Percentiles rank a stretch among this genome's conserved stretches.
Evolutionary conservation across 2,329 filamentous ascomycete species (phyloP).

Genomic region (Exophiala sideris): DNA sequence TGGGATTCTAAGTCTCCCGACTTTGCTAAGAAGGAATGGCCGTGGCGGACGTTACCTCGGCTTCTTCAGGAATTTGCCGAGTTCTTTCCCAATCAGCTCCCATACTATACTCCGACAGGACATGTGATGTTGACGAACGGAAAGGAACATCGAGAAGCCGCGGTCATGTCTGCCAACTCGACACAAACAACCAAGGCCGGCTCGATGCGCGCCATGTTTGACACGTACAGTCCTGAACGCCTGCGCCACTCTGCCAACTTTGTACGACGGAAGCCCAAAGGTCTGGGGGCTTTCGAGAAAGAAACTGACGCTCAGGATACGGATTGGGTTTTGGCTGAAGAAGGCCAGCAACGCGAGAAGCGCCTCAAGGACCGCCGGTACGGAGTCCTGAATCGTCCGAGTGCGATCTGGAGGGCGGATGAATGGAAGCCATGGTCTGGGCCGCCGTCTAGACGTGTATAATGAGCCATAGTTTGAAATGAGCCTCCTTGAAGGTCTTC

Average conservation of each 20-base stretch:
- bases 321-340: neutral
- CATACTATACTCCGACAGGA: conserved; percentile 40
- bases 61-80: conserved; percentile 48
- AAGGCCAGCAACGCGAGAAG: neutral
- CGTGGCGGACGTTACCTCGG: conserved; percentile 38
- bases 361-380: neutral
- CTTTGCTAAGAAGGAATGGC: conserved; percentile 30
- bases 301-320: neutral
- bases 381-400: neutral
- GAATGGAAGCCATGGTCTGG: neutral
- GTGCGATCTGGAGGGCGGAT: neutral
- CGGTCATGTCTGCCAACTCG: conserved; percentile 13
- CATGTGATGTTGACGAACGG: conserved; percentile 30
- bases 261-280: neutral
- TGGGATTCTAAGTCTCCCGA: conserved; percentile 23
- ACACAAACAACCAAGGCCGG: conserved; percentile 14
- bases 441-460: neutral
- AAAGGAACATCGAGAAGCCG: conserved; percentile 10
- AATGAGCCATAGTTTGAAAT: neutral
- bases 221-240: conserved; percentile 15
- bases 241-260: conserved; percentile 10
- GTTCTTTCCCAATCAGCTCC: conserved; percentile 42
- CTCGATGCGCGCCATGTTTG: conserved; percentile 17
- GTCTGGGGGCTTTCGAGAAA: conserved; percentile 4
- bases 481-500: neutral